These are phyloP conservation scores for Paramecium sonneborni DNA, from an alignment of 73 alveolate species.

Conservation along the genomic window DNA sequence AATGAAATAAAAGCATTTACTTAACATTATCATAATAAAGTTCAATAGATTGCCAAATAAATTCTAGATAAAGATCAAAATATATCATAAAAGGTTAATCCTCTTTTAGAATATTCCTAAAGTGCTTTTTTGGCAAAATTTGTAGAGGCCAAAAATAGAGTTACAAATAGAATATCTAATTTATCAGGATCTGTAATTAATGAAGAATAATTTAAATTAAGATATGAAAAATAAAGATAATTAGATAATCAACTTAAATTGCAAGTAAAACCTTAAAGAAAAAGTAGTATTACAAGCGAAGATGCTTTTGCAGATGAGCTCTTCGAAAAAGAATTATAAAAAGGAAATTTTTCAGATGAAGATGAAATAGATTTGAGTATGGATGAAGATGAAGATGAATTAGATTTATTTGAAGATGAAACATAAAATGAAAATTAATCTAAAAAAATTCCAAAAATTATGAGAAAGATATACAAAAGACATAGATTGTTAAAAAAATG, in stretches of 20 bases:
- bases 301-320: constrained; percentile 49
- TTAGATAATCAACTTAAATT: background rate
- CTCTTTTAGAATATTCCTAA: background rate
- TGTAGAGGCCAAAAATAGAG: constrained; percentile 45
- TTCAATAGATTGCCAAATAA: background rate
- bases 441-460: background rate
- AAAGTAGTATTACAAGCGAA: constrained; percentile 27
- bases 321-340: constrained; percentile 40
- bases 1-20: background rate
- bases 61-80: background rate
- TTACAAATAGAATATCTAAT: constrained; percentile 27
- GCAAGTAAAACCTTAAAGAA: background rate
- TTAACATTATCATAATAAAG: constrained; percentile 21
- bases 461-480: background rate
- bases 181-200: constrained; percentile 5
- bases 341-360: constrained; percentile 33
- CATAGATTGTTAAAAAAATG: background rate
- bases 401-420: background rate
- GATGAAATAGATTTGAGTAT: constrained; percentile 26
- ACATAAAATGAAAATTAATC: background rate
- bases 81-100: constrained; percentile 3
- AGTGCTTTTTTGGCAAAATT: constrained; percentile 51
- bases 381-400: constrained; percentile 36
- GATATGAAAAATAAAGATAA: constrained; percentile 2
- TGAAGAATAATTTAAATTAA: background rate